A percentile compares a stretch with the other conserved stretches of the same genome.
Conservation (phyloP, 139 green algal genomes). For the Chloropicon primus region DNA sequence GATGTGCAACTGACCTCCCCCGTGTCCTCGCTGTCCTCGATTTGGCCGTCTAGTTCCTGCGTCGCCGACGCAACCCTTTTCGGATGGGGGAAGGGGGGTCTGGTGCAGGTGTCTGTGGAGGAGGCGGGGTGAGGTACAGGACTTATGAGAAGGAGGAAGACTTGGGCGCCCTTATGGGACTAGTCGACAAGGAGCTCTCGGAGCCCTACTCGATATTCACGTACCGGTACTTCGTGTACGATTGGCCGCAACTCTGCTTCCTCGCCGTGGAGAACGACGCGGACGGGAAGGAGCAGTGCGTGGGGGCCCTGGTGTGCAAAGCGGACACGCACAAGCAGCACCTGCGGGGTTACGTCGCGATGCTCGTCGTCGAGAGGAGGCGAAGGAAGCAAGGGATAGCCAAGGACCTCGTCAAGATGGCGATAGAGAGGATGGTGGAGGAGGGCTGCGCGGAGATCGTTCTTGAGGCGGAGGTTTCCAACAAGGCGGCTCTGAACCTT, state of each 20-base stretch:
- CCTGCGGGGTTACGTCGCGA: constrained; percentile 88
- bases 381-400: constrained; percentile 64
- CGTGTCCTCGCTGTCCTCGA: too few relatives aligned
- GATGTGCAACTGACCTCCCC: too few relatives aligned
- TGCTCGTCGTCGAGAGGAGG: constrained; percentile 86
- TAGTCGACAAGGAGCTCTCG: constrained; percentile 86
- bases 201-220: constrained; percentile 99
- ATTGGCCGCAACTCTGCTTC: constrained; percentile 86
- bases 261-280: constrained; percentile 47
- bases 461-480: constrained; percentile 91
- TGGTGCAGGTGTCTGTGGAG: too few relatives aligned
- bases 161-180: constrained; percentile 56
- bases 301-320: constrained; percentile 83
- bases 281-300: constrained; percentile 8
- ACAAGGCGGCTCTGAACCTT: constrained; percentile 75
- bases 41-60: too few relatives aligned
- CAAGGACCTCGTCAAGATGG: constrained; percentile 19
- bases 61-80: too few relatives aligned
- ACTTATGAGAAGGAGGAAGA: constrained; percentile 67
- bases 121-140: neutral
- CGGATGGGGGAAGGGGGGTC: neutral
- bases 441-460: constrained; percentile 45
- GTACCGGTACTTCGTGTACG: constrained; percentile 82
- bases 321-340: constrained; percentile 59
- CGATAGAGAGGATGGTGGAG: constrained; percentile 21